A percentile compares a stretch with the other conserved stretches of the same genome.
These are phyloP conservation scores for Stenogyne calaminthoides DNA, from an alignment of 305 asterid genomes.

Conservation along the genomic window DNA sequence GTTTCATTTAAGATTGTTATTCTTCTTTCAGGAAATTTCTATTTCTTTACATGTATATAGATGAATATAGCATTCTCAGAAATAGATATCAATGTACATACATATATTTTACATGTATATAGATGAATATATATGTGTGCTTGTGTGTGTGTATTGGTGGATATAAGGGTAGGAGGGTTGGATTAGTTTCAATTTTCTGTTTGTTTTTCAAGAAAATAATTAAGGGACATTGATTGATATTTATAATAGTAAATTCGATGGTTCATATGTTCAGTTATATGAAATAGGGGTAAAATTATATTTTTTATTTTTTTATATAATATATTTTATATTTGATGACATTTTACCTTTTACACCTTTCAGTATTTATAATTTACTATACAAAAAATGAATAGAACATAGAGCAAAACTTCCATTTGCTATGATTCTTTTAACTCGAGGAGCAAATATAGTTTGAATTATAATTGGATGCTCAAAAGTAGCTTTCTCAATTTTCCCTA, in stretches of 20 bases:
- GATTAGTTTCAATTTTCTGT: too few species aligned
- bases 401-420: neutral
- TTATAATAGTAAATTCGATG: too few species aligned
- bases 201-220: too few species aligned
- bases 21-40: neutral
- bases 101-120: neutral
- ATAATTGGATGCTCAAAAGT: neutral
- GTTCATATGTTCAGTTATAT: too few species aligned
- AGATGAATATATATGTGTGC: neutral
- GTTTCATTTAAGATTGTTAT: neutral
- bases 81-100: neutral
- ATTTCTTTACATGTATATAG: neutral
- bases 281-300: too few species aligned
- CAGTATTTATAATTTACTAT: neutral
- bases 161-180: neutral
- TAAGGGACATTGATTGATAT: too few species aligned
- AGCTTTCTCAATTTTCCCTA: neutral
- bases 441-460: neutral
- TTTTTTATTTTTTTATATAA: too few species aligned
- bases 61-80: neutral
- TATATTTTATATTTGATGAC: neutral
- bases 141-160: neutral
- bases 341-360: neutral
- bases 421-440: neutral
- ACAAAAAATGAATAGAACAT: neutral